Conservation (phyloP, 148 eudicot species). For the Talinum fruticosum region DNA sequence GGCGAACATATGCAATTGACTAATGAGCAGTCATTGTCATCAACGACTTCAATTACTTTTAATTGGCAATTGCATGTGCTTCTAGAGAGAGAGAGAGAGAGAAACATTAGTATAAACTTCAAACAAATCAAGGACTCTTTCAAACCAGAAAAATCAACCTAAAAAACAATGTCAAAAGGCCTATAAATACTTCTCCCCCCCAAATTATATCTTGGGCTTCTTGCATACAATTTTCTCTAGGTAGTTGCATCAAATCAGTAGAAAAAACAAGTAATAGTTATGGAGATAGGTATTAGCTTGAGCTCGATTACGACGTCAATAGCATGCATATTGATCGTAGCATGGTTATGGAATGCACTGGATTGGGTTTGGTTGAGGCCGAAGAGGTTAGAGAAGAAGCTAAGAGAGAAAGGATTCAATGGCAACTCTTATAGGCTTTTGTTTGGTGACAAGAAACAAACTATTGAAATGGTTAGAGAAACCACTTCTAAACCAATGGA, state of each 20-base stretch:
- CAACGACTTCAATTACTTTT: too few relatives aligned
- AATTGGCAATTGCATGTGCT: not conserved
- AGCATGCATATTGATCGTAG: constrained; percentile 7
- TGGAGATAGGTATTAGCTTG: not conserved
- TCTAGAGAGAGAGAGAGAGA: not conserved
- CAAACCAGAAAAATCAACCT: not conserved
- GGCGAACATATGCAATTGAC: too few relatives aligned
- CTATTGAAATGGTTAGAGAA: constrained; percentile 20
- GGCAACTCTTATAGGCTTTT: constrained; percentile 45
- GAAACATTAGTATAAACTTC: too few relatives aligned
- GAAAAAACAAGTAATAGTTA: not conserved
- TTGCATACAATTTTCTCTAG: too few relatives aligned
- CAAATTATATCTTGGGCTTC: too few relatives aligned
- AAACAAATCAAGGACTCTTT: not conserved
- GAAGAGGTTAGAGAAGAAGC: constrained; percentile 35
- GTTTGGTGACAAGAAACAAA: constrained; percentile 38
- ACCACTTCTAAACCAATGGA: constrained; percentile 34
- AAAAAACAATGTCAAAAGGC: not conserved
- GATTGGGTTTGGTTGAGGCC: constrained; percentile 54
- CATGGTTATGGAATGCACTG: constrained; percentile 27
- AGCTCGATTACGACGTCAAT: constrained; percentile 8
- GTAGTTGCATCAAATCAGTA: too few relatives aligned
- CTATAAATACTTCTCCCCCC: not conserved
- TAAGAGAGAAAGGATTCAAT: constrained; percentile 38
- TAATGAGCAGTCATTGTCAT: too few relatives aligned